These are phyloP conservation scores for Globisporangium solare DNA, from an alignment of 352 stramenopile genomes.

Conservation along the genomic window DNA sequence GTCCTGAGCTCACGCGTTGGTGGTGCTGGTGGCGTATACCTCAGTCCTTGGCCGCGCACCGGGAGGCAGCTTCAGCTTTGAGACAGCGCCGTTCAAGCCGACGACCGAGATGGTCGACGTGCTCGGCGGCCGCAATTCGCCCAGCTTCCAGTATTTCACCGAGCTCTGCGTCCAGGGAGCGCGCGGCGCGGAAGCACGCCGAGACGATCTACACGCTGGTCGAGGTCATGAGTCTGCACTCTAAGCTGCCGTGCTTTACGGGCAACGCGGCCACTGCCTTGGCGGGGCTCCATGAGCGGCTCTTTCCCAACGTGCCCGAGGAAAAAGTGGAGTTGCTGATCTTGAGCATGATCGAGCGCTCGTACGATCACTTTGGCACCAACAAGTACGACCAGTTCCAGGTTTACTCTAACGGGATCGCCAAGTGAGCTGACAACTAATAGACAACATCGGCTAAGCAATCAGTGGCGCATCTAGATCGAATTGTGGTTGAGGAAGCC, in stretches of 20 bases:
- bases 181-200: constrained; percentile 85
- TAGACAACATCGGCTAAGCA: not conserved
- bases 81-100: constrained; percentile 97
- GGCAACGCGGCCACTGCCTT: constrained; percentile 30
- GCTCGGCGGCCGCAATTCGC: constrained; percentile 88
- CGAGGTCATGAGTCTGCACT: constrained; percentile 92
- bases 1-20: not conserved
- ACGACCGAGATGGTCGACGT: constrained; percentile 95
- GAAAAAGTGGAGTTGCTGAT: constrained; percentile 68
- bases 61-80: constrained; percentile 92
- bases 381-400: constrained; percentile 95
- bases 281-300: constrained; percentile 47
- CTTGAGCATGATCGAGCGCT: constrained; percentile 91
- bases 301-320: constrained; percentile 64
- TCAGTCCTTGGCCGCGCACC: constrained; percentile 72
- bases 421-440: constrained; percentile 35
- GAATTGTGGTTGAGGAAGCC: not conserved
- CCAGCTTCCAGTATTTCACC: constrained; percentile 91
- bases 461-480: no score
- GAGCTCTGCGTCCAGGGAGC: constrained; percentile 94
- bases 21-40: not conserved
- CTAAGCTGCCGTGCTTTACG: constrained; percentile 68
- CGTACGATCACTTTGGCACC: constrained; percentile 94
- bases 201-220: constrained; percentile 94
- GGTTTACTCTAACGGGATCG: constrained; percentile 89